phyloP scores from a whole-genome alignment of 2,329 filamentous ascomycete species.

The Penicillium nordicum region DNA sequence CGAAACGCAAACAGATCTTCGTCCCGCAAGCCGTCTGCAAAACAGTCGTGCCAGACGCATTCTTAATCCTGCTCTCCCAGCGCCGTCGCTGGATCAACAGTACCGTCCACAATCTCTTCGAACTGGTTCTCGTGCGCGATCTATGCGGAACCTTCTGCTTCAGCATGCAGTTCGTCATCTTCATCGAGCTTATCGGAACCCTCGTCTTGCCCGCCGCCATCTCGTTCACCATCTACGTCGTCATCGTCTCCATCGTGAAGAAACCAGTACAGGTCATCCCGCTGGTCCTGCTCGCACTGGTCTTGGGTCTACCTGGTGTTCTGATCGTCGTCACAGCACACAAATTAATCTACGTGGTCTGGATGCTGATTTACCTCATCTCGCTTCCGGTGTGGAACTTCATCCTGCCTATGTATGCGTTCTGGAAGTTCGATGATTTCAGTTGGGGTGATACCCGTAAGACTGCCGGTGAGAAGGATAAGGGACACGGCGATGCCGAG shows the following conservation, averaged over 20 bases:
- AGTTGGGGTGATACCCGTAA: slow-evolving; percentile 98
- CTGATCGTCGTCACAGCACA: slow-evolving; percentile 93
- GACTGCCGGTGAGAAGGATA: slow-evolving; percentile 87
- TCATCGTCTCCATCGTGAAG: slow-evolving; percentile 79
- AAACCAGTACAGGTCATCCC: slow-evolving; percentile 81
- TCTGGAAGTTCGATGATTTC: slow-evolving; percentile 99
- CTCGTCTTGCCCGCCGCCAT: slow-evolving; percentile 94
- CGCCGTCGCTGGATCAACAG: slow-evolving; percentile 99
- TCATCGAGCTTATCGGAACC: slow-evolving; percentile 90
- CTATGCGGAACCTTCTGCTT: slow-evolving; percentile 99
- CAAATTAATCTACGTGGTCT: slow-evolving; percentile 83
- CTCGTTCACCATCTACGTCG: slow-evolving; percentile 92
- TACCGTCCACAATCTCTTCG: slow-evolving; percentile 97
- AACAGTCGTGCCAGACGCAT: slow-evolving; percentile 90
- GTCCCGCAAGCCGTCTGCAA: slow-evolving; percentile 99
- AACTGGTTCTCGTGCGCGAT: slow-evolving; percentile 90
- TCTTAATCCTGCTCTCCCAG: slow-evolving; percentile 89
- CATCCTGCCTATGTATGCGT: slow-evolving; percentile 86
- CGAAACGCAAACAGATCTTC: slow-evolving; percentile 98
- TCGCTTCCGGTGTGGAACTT: slow-evolving; percentile 98
- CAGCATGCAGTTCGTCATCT: slow-evolving; percentile 98
- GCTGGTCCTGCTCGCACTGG: slow-evolving; percentile 80
- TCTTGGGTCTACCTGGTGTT: slow-evolving; percentile 87
- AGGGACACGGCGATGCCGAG: slow-evolving; percentile 75
- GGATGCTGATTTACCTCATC: slow-evolving; percentile 95